Evolutionary conservation across 2,329 filamentous ascomycete genomes (phyloP), one percentile per base, ranked within the genome.

Genomic region (Colletotrichum karsti): DNA sequence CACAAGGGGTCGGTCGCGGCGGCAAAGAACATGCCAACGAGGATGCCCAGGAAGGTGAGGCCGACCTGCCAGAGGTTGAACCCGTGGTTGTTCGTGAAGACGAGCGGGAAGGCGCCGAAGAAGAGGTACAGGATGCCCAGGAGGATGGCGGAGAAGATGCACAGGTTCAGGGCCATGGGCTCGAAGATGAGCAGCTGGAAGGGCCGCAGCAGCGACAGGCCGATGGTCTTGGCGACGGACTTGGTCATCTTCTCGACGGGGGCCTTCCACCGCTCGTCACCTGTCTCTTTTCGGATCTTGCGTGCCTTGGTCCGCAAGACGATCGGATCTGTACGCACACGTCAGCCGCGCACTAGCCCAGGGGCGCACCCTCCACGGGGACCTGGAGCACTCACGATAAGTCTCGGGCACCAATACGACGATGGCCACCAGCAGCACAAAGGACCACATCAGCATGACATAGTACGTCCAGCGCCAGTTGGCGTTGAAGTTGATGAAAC

Each of bases 61-160:
- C 94, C 95, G 10, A 88, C 84, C 79, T 97, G 92, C 85, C 92
- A 96, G 10, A 94, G 82, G 59, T 88, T 89, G 81, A 97, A 94
- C 20, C 88, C 90, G 77, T 97, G 92, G 51, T 92, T 90, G 48
- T 85, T 87, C 26, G 84, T 78, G 75, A 97, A 97, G 15, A 97
- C 90, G 48, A 97, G 82, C 5, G 92, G 88, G 74, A 97, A 97
- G 0, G 94, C 94, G 20, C 94, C 94, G 77, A 97, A 97, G 83
- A 97, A 97, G 41, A 97, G 88, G 76, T 97, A 97, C 3, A 97
- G 82, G 48, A 97, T 92, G 5, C 94, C 95, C 7, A 97, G 84
- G n/a, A 97, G 83, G 60, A 98, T 88, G 41, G 94, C 93, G 1
- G 93, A 93, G 73, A 95, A 92, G 22, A 96, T 80, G 78, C 94